Evolutionary conservation across 2,329 filamentous ascomycete species (phyloP), one percentile per base, ranked within the genome.

Genomic region (Cercospora janseana): DNA sequence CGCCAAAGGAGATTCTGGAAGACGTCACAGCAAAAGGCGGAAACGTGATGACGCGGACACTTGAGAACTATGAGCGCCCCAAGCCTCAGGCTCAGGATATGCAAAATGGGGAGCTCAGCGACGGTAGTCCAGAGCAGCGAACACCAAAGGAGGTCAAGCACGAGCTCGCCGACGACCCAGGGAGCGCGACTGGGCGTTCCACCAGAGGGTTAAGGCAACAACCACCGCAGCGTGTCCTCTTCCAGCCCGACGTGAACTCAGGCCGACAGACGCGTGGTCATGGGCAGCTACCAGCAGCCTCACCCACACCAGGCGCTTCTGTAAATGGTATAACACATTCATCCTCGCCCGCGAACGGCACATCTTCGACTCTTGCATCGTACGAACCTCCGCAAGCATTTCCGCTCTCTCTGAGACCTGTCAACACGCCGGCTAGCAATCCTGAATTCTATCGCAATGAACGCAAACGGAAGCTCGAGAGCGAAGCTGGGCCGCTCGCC

Each of bases 1-100:
- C 90, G 12, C 88, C 89, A 4, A 89, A 87, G 60, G 88, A 94
- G 62, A 94, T 95, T 40, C 75, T 95, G 26, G 90, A 95, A 69
- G 83, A 90, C 51, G 67, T 79, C 21, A 79, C 88, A 6, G 90
- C 89, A 6, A 93, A 91, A 68, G 88, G 89, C 42, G 88, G 87
- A 13, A 80, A 84, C 27, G 76, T 95, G n/a, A 75, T 93, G 62
- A 86, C 79, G 8, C 81, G 90, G 44, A 94, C 88, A 0, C 65
- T 87, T 13, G 88, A 92, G 60, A 93, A 89, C 70, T 94, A 82
- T 68, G 75, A 65, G 67, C 72, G 62, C 37, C 68, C 72, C 72
- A 75, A 69, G 61, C 75, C 63, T 69, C 68, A 73, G 49, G 73
- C 77, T 52, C 64, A 73, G 2, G 72, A 74, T 26, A 57, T 76